Evolutionary conservation across 2,329 filamentous ascomycete genomes (phyloP), one percentile per base, ranked within the genome.

Genomic region (Penicillium sumatraense): DNA sequence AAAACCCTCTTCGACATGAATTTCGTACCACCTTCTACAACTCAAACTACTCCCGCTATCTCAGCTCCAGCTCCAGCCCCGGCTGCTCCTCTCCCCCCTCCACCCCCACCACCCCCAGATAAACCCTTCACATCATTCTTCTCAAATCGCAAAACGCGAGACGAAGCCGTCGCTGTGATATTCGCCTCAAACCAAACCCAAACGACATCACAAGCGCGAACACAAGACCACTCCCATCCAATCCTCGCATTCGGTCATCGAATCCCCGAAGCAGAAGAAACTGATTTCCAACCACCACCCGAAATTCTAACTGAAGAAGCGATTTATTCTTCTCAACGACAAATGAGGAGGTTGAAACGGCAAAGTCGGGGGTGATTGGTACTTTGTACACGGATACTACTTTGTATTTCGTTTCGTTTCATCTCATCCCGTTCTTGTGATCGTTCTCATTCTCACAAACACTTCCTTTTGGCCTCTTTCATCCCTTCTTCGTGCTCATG

Each of bases 41-140:
- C n/a, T 59, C 41, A 35, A 56, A 24, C 16, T 46, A 51, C 31
- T 64, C 63, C 24, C 52, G n/a, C n/a, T n/a, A n/a, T n/a, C n/a
- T n/a, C n/a, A n/a, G n/a, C 59, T 27, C 21, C 65, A 33, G n/a
- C n/a, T n/a, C n/a, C 54, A 51, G 26, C 50, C 51, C 18, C 62
- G 50, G 29, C 20, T 47, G 52, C 33, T 63, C 62, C 68, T 65
- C 42, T 53, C 54, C 46, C 24, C 64, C 36, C 41, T 27, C 14
- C 16, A 31, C 42, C 42, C 5, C 57, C 74, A 56, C 42, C 61
- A 14, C 59, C 67, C 18, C 68, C 78, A 27, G 72, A 78, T 14
- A 83, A 81, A 54, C 88, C 90, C 33, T 92, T 97, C 68, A 89
- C 80, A n/a, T 96, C 91, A 0, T 97, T 97, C 77, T 98, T 92